Conservation (phyloP, 2,329 filamentous ascomycete species). For the Fusarium scirpi region DNA sequence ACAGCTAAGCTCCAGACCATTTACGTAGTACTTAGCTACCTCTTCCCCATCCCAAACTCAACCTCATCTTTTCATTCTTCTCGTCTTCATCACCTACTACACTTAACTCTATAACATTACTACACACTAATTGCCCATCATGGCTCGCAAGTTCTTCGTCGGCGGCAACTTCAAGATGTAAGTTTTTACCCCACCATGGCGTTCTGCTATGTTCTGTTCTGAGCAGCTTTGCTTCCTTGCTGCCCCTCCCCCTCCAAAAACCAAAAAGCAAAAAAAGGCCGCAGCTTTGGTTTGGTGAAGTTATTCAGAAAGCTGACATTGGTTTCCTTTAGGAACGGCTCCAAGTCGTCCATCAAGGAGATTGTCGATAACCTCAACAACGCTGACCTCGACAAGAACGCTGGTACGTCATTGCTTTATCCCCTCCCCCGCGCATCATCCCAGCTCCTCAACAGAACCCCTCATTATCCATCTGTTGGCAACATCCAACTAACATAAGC, state of each 20-base stretch:
- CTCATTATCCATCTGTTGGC: slow-evolving; percentile 9
- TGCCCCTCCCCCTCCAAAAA: slow-evolving; percentile 32
- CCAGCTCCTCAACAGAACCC: slow-evolving; percentile 22
- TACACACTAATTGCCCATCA: slow-evolving; percentile 63
- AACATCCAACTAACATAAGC: slow-evolving; percentile 14
- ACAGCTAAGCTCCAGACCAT: slow-evolving; percentile 27
- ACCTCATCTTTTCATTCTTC: slow-evolving; percentile 13
- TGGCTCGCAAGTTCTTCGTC: slow-evolving; percentile 97
- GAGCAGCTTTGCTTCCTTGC: slow-evolving; percentile 16
- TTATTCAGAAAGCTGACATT: slow-evolving; percentile 29
- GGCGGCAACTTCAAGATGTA: slow-evolving; percentile 99
- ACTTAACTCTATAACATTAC: slow-evolving; percentile 5
- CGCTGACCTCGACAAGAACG: slow-evolving; percentile 81
- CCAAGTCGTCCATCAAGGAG: slow-evolving; percentile 86
- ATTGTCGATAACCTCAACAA: slow-evolving; percentile 92
- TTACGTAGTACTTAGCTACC: slow-evolving; percentile 32
- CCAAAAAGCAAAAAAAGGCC: slow-evolving; percentile 47
- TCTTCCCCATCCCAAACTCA: slow-evolving; percentile 22
- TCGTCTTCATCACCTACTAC: slow-evolving; percentile 7
- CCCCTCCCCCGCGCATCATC: slow-evolving; percentile 19
- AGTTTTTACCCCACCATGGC: slow-evolving; percentile 53
- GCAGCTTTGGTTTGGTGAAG: slow-evolving; percentile 36
- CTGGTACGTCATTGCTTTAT: slow-evolving; percentile 65
- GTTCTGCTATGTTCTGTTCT: slow-evolving; percentile 25
- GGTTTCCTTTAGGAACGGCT: slow-evolving; percentile 81